A percentile compares a stretch with the other conserved stretches of the same genome.
These are phyloP conservation scores for Orbilia oligospora DNA, from an alignment of 2,329 filamentous ascomycete genomes.

Conservation along the genomic window DNA sequence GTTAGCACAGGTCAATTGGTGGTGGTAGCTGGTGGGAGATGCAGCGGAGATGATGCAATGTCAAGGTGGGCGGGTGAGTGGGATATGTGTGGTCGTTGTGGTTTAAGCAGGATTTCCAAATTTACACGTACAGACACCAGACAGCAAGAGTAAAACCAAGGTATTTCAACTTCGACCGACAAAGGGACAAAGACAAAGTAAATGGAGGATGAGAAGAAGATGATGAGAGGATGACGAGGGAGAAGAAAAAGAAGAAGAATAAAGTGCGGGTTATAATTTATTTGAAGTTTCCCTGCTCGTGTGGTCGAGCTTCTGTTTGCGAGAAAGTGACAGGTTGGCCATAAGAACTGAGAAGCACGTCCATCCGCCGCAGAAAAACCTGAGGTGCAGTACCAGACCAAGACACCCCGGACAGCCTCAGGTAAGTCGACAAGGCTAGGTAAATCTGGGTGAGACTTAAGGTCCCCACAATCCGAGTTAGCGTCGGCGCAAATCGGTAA, in stretches of 20 bases:
- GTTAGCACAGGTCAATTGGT: slow-evolving; percentile 21
- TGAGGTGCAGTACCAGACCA: background rate
- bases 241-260: background rate
- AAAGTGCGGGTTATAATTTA: slow-evolving; percentile 51
- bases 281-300: slow-evolving; percentile 39
- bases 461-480: slow-evolving; percentile 39
- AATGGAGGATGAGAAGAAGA: slow-evolving; percentile 39
- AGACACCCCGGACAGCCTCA: slow-evolving; percentile 14
- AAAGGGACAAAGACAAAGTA: slow-evolving; percentile 14
- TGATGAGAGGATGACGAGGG: slow-evolving; percentile 40
- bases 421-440: background rate
- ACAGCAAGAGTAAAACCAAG: slow-evolving; percentile 37
- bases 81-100: background rate
- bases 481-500: slow-evolving; percentile 52
- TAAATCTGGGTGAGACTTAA: background rate
- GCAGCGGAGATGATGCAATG: slow-evolving; percentile 45
- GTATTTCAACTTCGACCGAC: slow-evolving; percentile 13
- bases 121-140: slow-evolving; percentile 49
- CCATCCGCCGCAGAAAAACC: too few relatives aligned
- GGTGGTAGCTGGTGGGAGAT: background rate
- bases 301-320: slow-evolving; percentile 37
- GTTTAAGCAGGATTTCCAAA: slow-evolving; percentile 5
- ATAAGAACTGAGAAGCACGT: slow-evolving; percentile 25
- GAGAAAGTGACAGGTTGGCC: slow-evolving; percentile 55
- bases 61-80: background rate